Evolutionary conservation across 2,329 filamentous ascomycete species (phyloP).

Genomic region (Teratosphaeria gauchensis): DNA sequence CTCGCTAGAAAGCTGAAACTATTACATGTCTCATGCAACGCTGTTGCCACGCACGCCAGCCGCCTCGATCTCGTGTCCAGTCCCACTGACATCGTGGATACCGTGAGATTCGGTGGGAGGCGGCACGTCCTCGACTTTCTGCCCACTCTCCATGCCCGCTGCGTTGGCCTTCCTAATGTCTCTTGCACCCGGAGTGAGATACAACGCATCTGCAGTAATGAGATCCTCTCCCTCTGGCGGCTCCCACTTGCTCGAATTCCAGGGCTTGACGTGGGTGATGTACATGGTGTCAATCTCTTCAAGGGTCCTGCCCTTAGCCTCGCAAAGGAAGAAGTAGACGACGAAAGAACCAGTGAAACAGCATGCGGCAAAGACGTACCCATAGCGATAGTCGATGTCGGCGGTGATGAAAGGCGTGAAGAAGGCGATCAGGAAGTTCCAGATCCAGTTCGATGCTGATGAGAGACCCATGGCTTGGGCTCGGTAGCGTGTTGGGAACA

Average conservation of each 20-base stretch:
- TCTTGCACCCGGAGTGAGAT: constrained; percentile 21
- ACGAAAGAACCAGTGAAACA: constrained; percentile 24
- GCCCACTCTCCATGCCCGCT: constrained; percentile 20
- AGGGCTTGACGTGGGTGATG: constrained; percentile 25
- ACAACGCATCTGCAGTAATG: constrained; percentile 21
- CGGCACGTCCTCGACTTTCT: constrained; percentile 16
- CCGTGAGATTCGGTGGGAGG: constrained; percentile 16
- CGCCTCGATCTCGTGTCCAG: constrained; percentile 15
- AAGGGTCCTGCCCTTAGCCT: constrained; percentile 27
- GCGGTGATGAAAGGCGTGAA: constrained; percentile 30
- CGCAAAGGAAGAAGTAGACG: constrained; percentile 32
- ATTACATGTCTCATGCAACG: background rate
- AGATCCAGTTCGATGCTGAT: constrained; percentile 53
- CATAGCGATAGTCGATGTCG: constrained; percentile 31
- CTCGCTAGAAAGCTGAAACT: too few relatives aligned
- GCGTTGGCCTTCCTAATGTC: constrained; percentile 24
- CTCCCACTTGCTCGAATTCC: constrained; percentile 25
- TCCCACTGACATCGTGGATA: constrained; percentile 21
- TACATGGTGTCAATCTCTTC: constrained; percentile 35
- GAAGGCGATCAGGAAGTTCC: constrained; percentile 28
- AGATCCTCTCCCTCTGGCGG: constrained; percentile 23
- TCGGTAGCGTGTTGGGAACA: constrained; percentile 47
- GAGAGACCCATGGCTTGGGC: constrained; percentile 47
- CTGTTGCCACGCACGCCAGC: constrained; percentile 12
- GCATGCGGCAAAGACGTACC: constrained; percentile 31